Base-by-base conservation (phyloP, 352 stramenopile species). In the Pilasporangium apinafurcum region DNA sequence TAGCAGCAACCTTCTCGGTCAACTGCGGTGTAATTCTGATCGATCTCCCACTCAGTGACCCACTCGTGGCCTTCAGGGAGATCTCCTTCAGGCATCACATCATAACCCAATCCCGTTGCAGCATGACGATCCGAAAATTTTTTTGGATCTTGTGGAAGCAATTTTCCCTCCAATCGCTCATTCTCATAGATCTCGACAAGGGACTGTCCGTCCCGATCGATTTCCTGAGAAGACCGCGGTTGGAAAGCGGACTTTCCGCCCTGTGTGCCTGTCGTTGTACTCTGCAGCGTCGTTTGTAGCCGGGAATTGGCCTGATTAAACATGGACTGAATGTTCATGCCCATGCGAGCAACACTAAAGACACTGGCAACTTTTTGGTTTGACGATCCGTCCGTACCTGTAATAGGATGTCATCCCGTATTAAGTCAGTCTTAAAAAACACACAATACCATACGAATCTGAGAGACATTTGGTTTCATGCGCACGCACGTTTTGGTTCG, bases 121-220 rank as follows among this genome's bases (percentile, higher is more conserved):
- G 79, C 77, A 32, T 82, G 41, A 13, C 63, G 68, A 55, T 89
- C 80, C 48, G 79, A 83, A 43, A 72, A 94, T 21, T 45, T 43
- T 52, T 87, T 92, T 1, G 82, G 82, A 41, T 94, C 82, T 22
- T 66, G 73, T 3, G 69, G 32, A 32, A 69, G 71, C 29, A 90
- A 37, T n/a, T 81, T 80, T 7, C 80, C 82, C 44, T 92, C 80
- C 20, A 92, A 57, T 3, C 82, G 77, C 37, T 94, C 79, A 52
- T 94, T 88, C 51, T 94, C 82, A 44, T 83, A 94, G n/a, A 91
- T 71, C 40, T 92, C 76, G 18, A 83, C 70, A 8, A 86, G 29
- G n/a, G 73, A 47, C 53, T 93, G 75, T 1, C 72, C 73, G 31
- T 91, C 76, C 24, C 70, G 71, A 48, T 87, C 78, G 4, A 84